Evolutionary conservation across 179 eudicot genomes (phyloP).

Genomic region (Drosera spatulata): DNA sequence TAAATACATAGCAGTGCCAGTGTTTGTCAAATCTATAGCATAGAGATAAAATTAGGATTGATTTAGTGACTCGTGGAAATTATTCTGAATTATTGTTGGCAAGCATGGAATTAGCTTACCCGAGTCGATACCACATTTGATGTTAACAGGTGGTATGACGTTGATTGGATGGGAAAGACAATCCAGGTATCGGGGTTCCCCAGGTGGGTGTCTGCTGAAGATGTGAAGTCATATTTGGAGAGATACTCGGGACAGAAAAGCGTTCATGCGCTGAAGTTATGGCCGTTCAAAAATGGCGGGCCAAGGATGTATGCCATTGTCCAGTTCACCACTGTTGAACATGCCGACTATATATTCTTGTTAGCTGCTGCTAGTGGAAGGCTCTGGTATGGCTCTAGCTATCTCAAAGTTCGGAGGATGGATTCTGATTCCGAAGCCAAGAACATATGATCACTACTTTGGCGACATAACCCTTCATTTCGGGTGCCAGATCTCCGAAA

Average conservation of each 20-base stretch:
- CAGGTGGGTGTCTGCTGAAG: conserved; percentile 27
- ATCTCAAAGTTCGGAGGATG: conserved; percentile 32
- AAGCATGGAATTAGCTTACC: too few relatives aligned
- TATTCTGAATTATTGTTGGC: too few relatives aligned
- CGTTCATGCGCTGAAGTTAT: conserved; percentile 61
- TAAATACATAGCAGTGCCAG: too few relatives aligned
- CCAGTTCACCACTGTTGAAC: conserved; percentile 33
- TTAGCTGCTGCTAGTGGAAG: conserved; percentile 5
- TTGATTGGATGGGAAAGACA: conserved; percentile 47
- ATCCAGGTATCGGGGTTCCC: conserved; percentile 74
- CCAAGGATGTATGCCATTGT: conserved; percentile 40
- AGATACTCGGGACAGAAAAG: conserved; percentile 42
- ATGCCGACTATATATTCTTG: conserved; percentile 27
- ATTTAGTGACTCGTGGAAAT: too few relatives aligned
- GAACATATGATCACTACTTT: conserved; percentile 26
- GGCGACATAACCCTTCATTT: conserved; percentile 30
- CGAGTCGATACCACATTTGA: too few relatives aligned
- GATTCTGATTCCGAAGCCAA: conserved; percentile 46
- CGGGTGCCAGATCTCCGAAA: conserved; percentile 53
- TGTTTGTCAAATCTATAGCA: too few relatives aligned
- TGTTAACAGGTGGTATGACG: too few relatives aligned
- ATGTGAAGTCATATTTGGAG: conserved; percentile 41
- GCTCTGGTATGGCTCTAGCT: conserved; percentile 39
- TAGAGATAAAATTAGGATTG: too few relatives aligned
- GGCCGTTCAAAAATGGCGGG: conserved; percentile 31